These are phyloP conservation scores for Alternaria sp. DNA, from an alignment of 2,329 filamentous ascomycete genomes.

Conservation along the genomic window DNA sequence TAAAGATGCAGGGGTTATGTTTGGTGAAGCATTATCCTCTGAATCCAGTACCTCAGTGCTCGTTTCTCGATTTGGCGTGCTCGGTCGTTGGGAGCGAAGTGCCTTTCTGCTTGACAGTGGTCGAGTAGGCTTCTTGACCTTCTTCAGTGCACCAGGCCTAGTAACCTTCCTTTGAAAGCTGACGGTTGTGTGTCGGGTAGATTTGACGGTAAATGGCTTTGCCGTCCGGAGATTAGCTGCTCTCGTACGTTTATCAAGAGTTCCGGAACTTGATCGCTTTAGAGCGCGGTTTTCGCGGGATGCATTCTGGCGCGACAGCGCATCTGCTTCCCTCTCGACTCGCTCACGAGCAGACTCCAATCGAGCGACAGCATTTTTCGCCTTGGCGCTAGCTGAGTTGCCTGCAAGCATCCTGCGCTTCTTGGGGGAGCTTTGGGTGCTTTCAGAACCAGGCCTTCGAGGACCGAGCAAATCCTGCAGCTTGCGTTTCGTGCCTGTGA, in stretches of 20 bases:
- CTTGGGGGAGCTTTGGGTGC: slow-evolving; percentile 36
- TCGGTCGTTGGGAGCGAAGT: slow-evolving; percentile 21
- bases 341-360: slow-evolving; percentile 29
- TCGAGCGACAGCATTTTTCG: slow-evolving; percentile 29
- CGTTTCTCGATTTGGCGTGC: slow-evolving; percentile 20
- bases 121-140: slow-evolving; percentile 24
- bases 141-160: slow-evolving; percentile 32
- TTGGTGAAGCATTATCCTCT: slow-evolving; percentile 34
- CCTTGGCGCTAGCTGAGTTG: slow-evolving; percentile 28
- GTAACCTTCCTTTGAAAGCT: slow-evolving; percentile 30
- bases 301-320: slow-evolving; percentile 36
- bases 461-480: slow-evolving; percentile 37
- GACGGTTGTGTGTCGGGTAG: slow-evolving; percentile 30
- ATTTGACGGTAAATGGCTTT: slow-evolving; percentile 18
- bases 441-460: slow-evolving; percentile 26
- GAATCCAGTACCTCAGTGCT: slow-evolving; percentile 14
- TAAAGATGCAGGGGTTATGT: slow-evolving; percentile 46
- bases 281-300: slow-evolving; percentile 43
- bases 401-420: slow-evolving; percentile 36
- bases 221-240: slow-evolving; percentile 12
- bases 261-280: slow-evolving; percentile 29
- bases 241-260: slow-evolving; percentile 15
- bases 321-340: slow-evolving; percentile 34
- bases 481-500: slow-evolving; percentile 46
- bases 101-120: slow-evolving; percentile 21